Conservation (phyloP, 805 yeast species). For the Barnettozyma pratensis region DNA sequence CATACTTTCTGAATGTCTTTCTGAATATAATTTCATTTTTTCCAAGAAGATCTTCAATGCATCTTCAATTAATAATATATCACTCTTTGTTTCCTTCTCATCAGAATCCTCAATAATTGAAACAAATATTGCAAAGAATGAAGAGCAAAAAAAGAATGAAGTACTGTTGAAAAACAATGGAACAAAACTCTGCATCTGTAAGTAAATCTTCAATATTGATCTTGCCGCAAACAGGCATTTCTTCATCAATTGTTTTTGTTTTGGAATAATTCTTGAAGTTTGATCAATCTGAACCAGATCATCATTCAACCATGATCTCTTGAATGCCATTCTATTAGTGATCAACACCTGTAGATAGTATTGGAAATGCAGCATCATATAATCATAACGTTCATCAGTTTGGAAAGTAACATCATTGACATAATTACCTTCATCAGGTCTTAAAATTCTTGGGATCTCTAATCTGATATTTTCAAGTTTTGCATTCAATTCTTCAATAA, state of each 20-base stretch:
- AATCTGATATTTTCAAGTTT: conserved; percentile 12
- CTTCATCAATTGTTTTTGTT: conserved; percentile 15
- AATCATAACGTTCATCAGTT: conserved; percentile 1
- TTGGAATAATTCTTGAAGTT: conserved; percentile 6
- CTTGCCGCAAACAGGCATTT: conserved; percentile 21
- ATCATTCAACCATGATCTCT: conserved; percentile 21
- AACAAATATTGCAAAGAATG: conserved; percentile 22
- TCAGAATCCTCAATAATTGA: conserved; percentile 20
- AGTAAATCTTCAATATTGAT: conserved; percentile 9
- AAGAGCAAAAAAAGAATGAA: conserved; percentile 18
- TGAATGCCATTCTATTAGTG: conserved; percentile 25
- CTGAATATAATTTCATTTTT: background rate
- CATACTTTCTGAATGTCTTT: conserved; percentile 5
- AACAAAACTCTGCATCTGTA: conserved; percentile 2
- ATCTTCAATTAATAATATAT: conserved; percentile 11
- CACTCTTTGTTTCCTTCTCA: conserved; percentile 9
- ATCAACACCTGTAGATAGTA: conserved; percentile 17
- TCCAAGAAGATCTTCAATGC: conserved; percentile 8
- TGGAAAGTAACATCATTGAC: background rate
- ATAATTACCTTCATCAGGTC: conserved; percentile 12
- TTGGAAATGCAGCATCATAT: conserved; percentile 16
- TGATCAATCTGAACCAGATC: conserved; percentile 10
- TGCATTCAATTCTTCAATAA: conserved; percentile 15
- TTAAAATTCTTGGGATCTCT: conserved; percentile 8
- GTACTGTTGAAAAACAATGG: conserved; percentile 13